Percentiles rank a stretch among this genome's conserved stretches.
Conservation (phyloP, 768 basidiomycete genomes). For the Kwoniella newhampshirensis region DNA sequence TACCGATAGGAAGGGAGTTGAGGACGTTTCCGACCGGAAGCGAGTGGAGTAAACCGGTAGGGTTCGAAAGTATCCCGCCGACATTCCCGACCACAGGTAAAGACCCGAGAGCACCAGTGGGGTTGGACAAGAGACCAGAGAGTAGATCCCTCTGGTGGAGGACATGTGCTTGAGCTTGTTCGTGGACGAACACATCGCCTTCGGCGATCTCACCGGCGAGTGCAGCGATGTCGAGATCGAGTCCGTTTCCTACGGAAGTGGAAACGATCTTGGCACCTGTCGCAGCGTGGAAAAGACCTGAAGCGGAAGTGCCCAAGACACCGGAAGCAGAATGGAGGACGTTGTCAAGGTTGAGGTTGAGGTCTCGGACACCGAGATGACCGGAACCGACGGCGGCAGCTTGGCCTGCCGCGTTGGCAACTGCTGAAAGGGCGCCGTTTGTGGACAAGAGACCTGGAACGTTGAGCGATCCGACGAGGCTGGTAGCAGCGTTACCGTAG, state of each 20-base stretch:
- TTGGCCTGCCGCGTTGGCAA: neutral
- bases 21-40: constrained; percentile 1
- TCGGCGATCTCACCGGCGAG: constrained; percentile 15
- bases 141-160: constrained; percentile 16
- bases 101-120: neutral
- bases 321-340: neutral
- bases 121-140: constrained; percentile 10
- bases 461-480: neutral
- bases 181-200: constrained; percentile 12
- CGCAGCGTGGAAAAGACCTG: neutral
- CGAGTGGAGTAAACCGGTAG: neutral
- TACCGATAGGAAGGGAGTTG: constrained; percentile 6
- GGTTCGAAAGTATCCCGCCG: constrained; percentile 1
- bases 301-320: neutral
- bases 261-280: neutral
- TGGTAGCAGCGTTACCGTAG: constrained; percentile 3
- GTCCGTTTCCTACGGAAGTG: neutral
- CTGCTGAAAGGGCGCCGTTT: neutral
- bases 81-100: neutral
- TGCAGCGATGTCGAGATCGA: neutral
- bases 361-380: constrained; percentile 13
- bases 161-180: neutral
- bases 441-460: neutral
- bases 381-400: neutral
- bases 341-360: too few species aligned